phyloP scores from a whole-genome alignment of 306 rosid genomes.

The Vigna reflexopilosa region DNA sequence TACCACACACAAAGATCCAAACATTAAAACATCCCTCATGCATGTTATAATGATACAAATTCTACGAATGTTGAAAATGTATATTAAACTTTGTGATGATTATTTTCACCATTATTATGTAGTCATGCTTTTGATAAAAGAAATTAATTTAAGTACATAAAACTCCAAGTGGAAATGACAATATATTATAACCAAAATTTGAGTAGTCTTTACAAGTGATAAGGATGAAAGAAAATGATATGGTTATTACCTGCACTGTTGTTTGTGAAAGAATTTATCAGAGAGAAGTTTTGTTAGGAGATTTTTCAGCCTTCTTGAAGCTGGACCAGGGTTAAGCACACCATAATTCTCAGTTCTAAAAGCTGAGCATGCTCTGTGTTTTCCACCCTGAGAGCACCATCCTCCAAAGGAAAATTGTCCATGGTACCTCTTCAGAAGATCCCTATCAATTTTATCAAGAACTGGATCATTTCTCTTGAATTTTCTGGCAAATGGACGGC shows the following conservation, averaged over 20 bases:
- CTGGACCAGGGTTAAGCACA: constrained; percentile 67
- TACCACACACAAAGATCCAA: too few relatives aligned
- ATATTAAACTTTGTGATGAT: neutral
- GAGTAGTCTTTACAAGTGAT: constrained; percentile 35
- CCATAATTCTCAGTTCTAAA: constrained; percentile 63
- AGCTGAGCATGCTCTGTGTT: constrained; percentile 50
- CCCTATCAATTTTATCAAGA: constrained; percentile 75
- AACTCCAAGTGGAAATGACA: neutral
- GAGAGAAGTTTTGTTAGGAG: constrained; percentile 56
- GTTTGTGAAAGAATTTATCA: constrained; percentile 53
- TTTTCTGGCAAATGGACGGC: constrained; percentile 88
- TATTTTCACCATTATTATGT: neutral
- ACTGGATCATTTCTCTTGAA: constrained; percentile 73
- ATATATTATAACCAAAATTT: constrained; percentile 34
- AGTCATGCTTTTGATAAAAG: neutral
- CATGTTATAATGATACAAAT: too few relatives aligned
- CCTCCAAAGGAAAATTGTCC: constrained; percentile 68
- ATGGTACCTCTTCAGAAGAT: constrained; percentile 61
- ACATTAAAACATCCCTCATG: too few relatives aligned
- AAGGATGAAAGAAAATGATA: constrained; percentile 20
- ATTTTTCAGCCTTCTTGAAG: constrained; percentile 70
- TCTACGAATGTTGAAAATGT: too few relatives aligned
- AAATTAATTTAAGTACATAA: neutral
- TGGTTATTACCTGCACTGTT: constrained; percentile 66
- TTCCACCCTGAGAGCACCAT: constrained; percentile 70